Evolutionary conservation across 192 early-diverging fungal genomes (phyloP), one percentile per base, ranked within the genome.

Genomic region (Helicostylum pulchrum): DNA sequence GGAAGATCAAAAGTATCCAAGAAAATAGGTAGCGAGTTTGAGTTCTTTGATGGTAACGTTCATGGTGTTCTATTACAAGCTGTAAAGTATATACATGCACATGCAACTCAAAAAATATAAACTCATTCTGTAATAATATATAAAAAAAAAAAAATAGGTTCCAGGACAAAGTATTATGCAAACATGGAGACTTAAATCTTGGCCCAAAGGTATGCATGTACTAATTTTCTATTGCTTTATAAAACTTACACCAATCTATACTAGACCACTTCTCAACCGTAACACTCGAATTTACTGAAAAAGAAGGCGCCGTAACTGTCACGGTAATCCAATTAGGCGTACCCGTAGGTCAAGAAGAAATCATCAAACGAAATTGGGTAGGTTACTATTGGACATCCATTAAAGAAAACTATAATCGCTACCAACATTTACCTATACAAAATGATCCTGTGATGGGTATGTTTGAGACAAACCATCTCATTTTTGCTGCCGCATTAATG

Each of bases 321-420:
- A 72, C 86, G 45, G 61, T 98, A 49, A 85, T 77, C 53, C 96
- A 98, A 75, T 82, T 78, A 10, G 88, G 89, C 6, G 91, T 98
- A 30, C 96, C 96, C 0, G 65, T 95, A 44, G 92, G 90, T 32
- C 91, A 96, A 73, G 90, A 91, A 76, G 91, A 92, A 2, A 78
- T 80, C n/a, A 92, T 90, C 32, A 82, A 83, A 65, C 77, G 78
- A 39, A 95, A 98, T 81, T 98, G 94, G 94, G 82, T 83, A 44
- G 83, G 83, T 57, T 97, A 94, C 78, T 97, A 95, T 81, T 96
- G 92, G 92, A 87, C 91, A 74, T 74, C 88, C 45, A 97, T 97
- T 71, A 95, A 96, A 72, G 32, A 39, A 39, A 39, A 39, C 36
- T 39, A 39, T 39, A 0, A 39, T 39, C 36, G 36, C 36, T 39